Conservation (phyloP, 441 rosid genomes). For the Adansonia grandidieri region DNA sequence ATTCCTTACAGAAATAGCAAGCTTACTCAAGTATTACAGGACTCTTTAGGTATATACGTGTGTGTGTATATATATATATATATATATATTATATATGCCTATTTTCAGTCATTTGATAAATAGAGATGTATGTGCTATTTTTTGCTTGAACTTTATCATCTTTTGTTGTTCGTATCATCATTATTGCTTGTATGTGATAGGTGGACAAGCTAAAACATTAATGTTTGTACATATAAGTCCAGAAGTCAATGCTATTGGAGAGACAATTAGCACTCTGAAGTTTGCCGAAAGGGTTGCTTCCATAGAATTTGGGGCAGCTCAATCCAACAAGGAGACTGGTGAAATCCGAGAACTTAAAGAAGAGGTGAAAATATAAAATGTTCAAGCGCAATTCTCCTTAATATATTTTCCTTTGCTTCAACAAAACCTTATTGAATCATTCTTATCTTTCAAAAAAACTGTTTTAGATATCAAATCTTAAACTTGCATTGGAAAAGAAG, state of each 20-base stretch:
- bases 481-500: conserved; percentile 72
- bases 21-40: conserved; percentile 89
- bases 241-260: conserved; percentile 75
- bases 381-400: not conserved
- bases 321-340: conserved; percentile 89
- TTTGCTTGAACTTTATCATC: not conserved
- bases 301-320: conserved; percentile 92
- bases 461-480: conserved; percentile 75
- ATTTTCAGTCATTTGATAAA: conserved; percentile 5
- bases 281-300: conserved; percentile 94
- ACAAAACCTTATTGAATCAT: not conserved
- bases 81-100: not conserved
- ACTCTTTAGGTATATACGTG: conserved; percentile 64
- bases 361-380: conserved; percentile 57
- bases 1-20: conserved; percentile 96
- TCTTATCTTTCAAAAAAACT: not conserved
- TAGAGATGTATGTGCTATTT: not conserved
- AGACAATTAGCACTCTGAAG: conserved; percentile 92
- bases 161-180: not conserved
- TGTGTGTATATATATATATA: not conserved
- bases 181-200: conserved; percentile 36
- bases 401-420: not conserved
- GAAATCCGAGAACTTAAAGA: conserved; percentile 87
- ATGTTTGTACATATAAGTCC: conserved; percentile 96
- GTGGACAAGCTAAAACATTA: conserved; percentile 95